phyloP scores from a whole-genome alignment of 2,329 filamentous ascomycete species.

The Phialophora tarda region DNA sequence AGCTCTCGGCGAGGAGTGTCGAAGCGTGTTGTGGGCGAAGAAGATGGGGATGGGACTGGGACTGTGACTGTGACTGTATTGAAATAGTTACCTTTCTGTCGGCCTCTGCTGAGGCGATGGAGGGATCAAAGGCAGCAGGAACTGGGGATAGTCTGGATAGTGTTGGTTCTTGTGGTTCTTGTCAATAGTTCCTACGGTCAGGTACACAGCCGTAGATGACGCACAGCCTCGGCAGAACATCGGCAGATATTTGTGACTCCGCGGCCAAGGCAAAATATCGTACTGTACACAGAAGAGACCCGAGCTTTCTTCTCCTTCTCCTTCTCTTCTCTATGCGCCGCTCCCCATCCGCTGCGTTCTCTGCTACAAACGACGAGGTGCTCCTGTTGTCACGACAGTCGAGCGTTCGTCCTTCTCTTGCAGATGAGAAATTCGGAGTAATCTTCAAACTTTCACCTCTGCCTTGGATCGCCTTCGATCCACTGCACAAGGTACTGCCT shows the following conservation, averaged over 20 bases:
- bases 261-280: not conserved
- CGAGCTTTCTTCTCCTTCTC: conserved; percentile 1
- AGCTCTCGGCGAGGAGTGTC: not conserved
- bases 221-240: not conserved
- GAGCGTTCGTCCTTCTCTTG: conserved; percentile 47
- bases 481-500: conserved; percentile 62
- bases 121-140: not conserved
- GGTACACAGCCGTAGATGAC: not conserved
- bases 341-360: conserved; percentile 93
- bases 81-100: not conserved
- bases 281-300: not conserved
- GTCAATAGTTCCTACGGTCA: not conserved
- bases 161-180: not conserved
- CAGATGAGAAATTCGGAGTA: conserved; percentile 99
- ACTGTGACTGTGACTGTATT: not conserved
- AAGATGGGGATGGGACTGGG: not conserved
- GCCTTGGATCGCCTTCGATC: conserved; percentile 29
- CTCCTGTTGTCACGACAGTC: conserved; percentile 29
- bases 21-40: not conserved
- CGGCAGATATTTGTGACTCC: conserved; percentile 27
- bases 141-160: no score
- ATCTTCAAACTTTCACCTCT: conserved; percentile 68
- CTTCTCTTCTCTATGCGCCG: conserved; percentile 66
- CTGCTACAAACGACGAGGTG: conserved; percentile 74
- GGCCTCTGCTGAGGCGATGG: not conserved